Conservation (phyloP, 495 filamentous ascomycete species). For the Hypoxylon intermedium region DNA sequence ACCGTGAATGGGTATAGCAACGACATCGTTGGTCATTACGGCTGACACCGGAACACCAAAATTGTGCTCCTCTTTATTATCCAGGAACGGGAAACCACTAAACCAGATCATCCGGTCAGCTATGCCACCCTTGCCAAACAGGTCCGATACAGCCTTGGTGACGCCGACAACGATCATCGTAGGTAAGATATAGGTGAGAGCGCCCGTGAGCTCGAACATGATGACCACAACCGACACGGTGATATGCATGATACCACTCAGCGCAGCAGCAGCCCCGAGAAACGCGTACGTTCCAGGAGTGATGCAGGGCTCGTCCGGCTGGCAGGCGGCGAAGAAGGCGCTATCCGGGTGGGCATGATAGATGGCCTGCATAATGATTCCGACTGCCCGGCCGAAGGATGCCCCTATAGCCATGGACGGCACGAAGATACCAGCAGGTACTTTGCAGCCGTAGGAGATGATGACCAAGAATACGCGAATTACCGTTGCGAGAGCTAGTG, state of each 20-base stretch:
- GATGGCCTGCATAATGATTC: conserved; percentile 89
- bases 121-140: conserved; percentile 94
- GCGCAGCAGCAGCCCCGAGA: conserved; percentile 87
- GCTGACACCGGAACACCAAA: conserved; percentile 95
- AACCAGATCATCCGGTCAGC: conserved; percentile 99
- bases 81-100: conserved; percentile 95
- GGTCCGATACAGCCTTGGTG: conserved; percentile 90
- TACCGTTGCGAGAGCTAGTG: conserved; percentile 79
- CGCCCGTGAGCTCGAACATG: conserved; percentile 97
- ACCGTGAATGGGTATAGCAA: conserved; percentile 75
- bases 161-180: conserved; percentile 99
- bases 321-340: conserved; percentile 83
- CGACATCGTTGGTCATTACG: conserved; percentile 85
- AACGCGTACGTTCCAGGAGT: conserved; percentile 97
- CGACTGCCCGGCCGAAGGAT: conserved; percentile 91
- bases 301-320: conserved; percentile 93
- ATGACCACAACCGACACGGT: conserved; percentile 96
- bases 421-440: conserved; percentile 95
- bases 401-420: conserved; percentile 98
- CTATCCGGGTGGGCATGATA: conserved; percentile 83
- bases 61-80: conserved; percentile 97
- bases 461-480: conserved; percentile 87
- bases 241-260: conserved; percentile 98
- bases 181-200: conserved; percentile 92
- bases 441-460: conserved; percentile 97